A percentile compares a stretch with the other conserved stretches of the same genome.
Evolutionary conservation across 2,329 filamentous ascomycete genomes (phyloP).

Genomic region (Sporothrix protearum): DNA sequence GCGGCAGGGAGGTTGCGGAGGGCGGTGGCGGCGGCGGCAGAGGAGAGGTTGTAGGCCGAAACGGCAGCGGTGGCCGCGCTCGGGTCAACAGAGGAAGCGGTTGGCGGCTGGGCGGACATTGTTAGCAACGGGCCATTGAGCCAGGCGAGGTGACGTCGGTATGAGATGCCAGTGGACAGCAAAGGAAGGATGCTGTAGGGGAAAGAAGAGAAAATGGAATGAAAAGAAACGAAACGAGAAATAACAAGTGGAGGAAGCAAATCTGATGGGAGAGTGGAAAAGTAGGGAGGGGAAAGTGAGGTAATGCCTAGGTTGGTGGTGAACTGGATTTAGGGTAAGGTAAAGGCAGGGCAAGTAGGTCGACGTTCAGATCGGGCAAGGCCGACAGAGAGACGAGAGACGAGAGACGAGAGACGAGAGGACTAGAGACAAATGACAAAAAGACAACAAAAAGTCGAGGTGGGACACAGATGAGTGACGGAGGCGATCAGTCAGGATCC

Average conservation of each 20-base stretch:
- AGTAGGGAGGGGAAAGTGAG: not conserved
- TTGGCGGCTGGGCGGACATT: conserved; percentile 52
- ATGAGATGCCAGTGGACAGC: conserved; percentile 17
- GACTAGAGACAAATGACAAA: too few species aligned
- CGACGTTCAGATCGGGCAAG: not conserved
- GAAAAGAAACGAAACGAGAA: not conserved
- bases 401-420: not conserved
- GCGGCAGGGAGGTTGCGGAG: conserved; percentile 73
- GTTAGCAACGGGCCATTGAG: conserved; percentile 23
- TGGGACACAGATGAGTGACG: conserved; percentile 6
- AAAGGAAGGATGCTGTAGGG: not conserved
- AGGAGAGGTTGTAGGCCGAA: conserved; percentile 79
- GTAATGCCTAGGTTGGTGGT: not conserved
- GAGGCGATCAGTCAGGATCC: conserved; percentile 16
- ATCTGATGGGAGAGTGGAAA: not conserved
- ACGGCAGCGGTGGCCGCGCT: conserved; percentile 76
- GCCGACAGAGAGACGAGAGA: not conserved
- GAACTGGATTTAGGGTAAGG: not conserved
- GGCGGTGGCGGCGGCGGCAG: conserved; percentile 81
- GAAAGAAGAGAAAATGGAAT: not conserved
- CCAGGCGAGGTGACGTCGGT: conserved; percentile 10
- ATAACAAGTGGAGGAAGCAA: not conserved
- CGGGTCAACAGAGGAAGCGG: conserved; percentile 61
- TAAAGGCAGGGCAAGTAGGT: not conserved
- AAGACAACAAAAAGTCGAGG: too few species aligned